Evolutionary conservation across 163 green algal species (phyloP), one percentile per base, ranked within the genome.

Genomic region (Chloroidium sp.): DNA sequence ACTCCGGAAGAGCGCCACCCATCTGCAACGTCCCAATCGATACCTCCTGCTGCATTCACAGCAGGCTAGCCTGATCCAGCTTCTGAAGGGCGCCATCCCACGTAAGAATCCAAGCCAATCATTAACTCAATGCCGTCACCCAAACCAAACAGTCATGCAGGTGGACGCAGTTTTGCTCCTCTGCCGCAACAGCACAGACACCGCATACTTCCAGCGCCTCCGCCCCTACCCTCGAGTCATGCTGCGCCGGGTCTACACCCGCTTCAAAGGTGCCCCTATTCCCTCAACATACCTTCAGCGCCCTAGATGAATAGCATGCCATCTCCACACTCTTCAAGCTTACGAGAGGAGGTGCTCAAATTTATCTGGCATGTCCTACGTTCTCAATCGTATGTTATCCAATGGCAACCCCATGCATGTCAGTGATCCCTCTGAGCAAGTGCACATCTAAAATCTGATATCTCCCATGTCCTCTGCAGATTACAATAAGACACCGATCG

Each of bases 161-260:
- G 89, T 95, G 78, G 91, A 91, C 0, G 90, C 82, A 1, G 89
- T 95, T 14, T 59, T 97, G 77, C 88, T 97, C 67, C 79, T 97
- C 12, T 95, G 88, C 82, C 84, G 93, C 60, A 96, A 96, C 86
- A 90, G 80, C 84, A 97, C 93, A 8, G 93, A 97, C 86, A 95
- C 93, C 0, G 84, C 76, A 3, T 97, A 94, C 88, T 97, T 93
- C 81, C 93, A 96, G 86, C 84, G 92, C 0, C 86, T 97, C 81
- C 78, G 87, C n/a, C 91, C 91, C 59, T 97, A 96, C 87, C 93
- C 93, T 1, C 84, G 93, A 3, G 87, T 97, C 36, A 84, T 95
- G 80, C 87, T 97, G 64, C 86, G 89, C 13, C 81, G 91, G 60
- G 79, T 69, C 36, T 82, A 76, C 36, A 78, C 82, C 1, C 86